Percentiles rank a stretch among this genome's conserved stretches.
These are phyloP conservation scores for Ophiostoma novo-ulmi DNA, from an alignment of 2,329 filamentous ascomycete species.

Conservation along the genomic window DNA sequence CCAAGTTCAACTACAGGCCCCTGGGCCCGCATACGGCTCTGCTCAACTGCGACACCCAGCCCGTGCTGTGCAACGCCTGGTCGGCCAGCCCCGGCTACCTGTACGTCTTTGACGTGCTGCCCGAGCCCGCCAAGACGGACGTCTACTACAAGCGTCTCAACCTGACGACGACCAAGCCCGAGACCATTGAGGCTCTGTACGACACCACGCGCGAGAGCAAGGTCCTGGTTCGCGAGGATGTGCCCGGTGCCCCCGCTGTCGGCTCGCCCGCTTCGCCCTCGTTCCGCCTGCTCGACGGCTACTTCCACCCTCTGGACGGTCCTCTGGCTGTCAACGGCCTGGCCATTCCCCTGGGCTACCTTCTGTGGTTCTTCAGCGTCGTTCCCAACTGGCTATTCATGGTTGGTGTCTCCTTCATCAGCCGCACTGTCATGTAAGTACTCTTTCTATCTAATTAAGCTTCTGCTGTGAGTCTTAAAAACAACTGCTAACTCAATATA, in stretches of 20 bases:
- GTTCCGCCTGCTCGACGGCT: constrained; percentile 56
- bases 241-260: background rate
- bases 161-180: constrained; percentile 60
- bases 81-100: constrained; percentile 59
- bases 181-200: constrained; percentile 45
- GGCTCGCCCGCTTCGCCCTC: constrained; percentile 10
- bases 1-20: constrained; percentile 56
- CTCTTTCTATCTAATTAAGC: background rate
- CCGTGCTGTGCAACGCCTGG: constrained; percentile 71
- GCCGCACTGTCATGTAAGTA: constrained; percentile 70
- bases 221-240: background rate
- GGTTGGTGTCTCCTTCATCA: constrained; percentile 67
- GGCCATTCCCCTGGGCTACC: constrained; percentile 60
- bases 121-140: constrained; percentile 58
- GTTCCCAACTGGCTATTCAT: constrained; percentile 74
- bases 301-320: constrained; percentile 74
- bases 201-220: constrained; percentile 9
- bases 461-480: background rate
- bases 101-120: constrained; percentile 63
- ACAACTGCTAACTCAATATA: constrained; percentile 31
- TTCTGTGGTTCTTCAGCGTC: constrained; percentile 60
- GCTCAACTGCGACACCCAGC: constrained; percentile 69
- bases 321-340: constrained; percentile 57
- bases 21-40: constrained; percentile 62
- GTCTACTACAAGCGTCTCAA: constrained; percentile 64